Evolutionary conservation across 2,329 filamentous ascomycete genomes (phyloP), one percentile per base, ranked within the genome.

Genomic region (Colletotrichum tabaci): DNA sequence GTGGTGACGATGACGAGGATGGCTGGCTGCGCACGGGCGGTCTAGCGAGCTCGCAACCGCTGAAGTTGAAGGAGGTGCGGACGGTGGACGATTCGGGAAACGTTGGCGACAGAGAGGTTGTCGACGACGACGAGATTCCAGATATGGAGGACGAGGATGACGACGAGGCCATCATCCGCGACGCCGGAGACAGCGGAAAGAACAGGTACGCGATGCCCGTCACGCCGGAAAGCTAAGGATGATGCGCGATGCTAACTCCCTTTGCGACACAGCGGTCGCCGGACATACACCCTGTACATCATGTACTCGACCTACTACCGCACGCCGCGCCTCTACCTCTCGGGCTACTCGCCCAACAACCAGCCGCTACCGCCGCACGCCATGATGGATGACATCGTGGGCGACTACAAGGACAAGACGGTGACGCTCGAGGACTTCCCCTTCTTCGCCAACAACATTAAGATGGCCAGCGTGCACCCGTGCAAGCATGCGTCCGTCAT

Each of bases 131-230:
- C 78, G 96, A 98, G 77, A 98, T 98, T 73, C 96, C 95, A 0
- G 96, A 98, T 79, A 98, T 98, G 95, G 96, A 98, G 79, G 96
- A 98, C 74, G 96, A 98, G 68, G 95, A 98, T 74, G 95, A 98
- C 73, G 95, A 97, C 74, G 95, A 98, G 82, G 96, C 96, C 55
- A 98, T 99, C 79, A 98, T 98, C 78, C 89, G 93, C 15, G 95
- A 97, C 76, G 87, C 90, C 8, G 83, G 87, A 38, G 80, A 82
- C 9, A 82, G 85, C 67, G 84, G 83, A 64, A 84, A 81, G 74
- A 86, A 82, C 74, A 85, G 83, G 88, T 87, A 78, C 73, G 30
- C 10, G 81, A 63, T 21, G 18, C 49, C 10, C 15, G 21, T 26
- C 23, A 9, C 5, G 3, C 40, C 7, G 10, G 13, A n/a, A 38